Evolutionary conservation across 345 rosid species (phyloP).

Genomic region (Bruguiera parviflora): DNA sequence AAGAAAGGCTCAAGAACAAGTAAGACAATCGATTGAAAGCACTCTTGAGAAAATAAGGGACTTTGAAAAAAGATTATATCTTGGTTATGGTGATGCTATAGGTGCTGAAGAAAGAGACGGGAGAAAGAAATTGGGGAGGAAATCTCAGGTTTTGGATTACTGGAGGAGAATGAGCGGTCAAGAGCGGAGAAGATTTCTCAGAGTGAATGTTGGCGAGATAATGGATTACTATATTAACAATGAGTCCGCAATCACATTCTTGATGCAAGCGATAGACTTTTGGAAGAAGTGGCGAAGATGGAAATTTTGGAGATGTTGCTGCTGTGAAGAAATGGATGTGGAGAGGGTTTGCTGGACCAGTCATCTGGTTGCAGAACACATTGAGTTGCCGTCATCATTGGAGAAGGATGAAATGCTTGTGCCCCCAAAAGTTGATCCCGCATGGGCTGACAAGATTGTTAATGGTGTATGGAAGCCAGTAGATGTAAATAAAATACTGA

Average conservation of each 20-base stretch:
- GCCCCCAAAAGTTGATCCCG: neutral
- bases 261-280: neutral
- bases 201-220: constrained; percentile 1
- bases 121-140: neutral
- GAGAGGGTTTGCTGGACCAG: neutral
- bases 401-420: neutral
- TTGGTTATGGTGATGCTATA: no score
- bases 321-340: neutral
- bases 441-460: neutral
- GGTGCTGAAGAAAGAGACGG: no score
- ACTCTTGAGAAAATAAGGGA: no score
- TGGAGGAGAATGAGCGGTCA: constrained; percentile 2
- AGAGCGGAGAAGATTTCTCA: neutral
- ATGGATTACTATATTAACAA: neutral
- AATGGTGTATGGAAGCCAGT: constrained; percentile 11
- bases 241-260: neutral
- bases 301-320: constrained; percentile 11
- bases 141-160: neutral
- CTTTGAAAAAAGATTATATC: no score
- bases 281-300: neutral
- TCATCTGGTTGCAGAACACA: neutral
- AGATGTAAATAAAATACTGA: neutral
- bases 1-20: no score
- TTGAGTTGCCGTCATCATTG: neutral
- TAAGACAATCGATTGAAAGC: no score